Percentiles rank a stretch among this genome's conserved stretches.
Conservation (phyloP, 208 protist genomes). For the Acanthamoeba castellanii region DNA sequence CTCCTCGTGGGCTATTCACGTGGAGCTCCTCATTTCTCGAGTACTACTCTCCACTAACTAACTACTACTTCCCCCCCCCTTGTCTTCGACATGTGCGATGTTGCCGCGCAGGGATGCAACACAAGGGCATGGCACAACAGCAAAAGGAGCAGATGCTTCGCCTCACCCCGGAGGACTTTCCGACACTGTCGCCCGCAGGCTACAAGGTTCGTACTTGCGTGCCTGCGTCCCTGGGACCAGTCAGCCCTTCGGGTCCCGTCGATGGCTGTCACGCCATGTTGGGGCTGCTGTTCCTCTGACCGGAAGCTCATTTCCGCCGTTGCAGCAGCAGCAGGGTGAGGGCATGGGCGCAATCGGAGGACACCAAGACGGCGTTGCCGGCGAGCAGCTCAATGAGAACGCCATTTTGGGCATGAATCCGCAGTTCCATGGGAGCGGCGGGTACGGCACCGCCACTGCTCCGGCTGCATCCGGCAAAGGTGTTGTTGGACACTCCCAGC, state of each 20-base stretch:
- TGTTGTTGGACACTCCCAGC: background rate
- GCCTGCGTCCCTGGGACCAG: too few relatives aligned
- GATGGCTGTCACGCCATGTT: too few relatives aligned
- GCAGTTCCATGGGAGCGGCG: background rate
- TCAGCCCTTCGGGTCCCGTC: too few relatives aligned
- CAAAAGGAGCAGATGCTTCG: slow-evolving; percentile 50
- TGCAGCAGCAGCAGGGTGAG: background rate
- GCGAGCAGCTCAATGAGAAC: slow-evolving; percentile 27
- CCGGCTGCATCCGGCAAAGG: background rate
- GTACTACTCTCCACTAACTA: too few relatives aligned
- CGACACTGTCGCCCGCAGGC: background rate
- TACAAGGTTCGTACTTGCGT: background rate
- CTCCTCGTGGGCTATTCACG: too few relatives aligned
- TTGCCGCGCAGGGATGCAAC: background rate
- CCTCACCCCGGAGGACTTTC: slow-evolving; percentile 48
- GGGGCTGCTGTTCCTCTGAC: too few relatives aligned
- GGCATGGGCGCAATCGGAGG: background rate
- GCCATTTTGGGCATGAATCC: slow-evolving; percentile 35
- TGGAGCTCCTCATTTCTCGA: too few relatives aligned
- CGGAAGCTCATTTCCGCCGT: background rate
- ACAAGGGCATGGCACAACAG: slow-evolving; percentile 51
- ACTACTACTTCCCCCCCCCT: too few relatives aligned
- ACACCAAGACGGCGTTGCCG: background rate
- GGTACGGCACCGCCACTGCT: background rate
- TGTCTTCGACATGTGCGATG: background rate